Evolutionary conservation across 1,284 basidiomycete genomes (phyloP).

Genomic region (Paramarasmius palmivorus): DNA sequence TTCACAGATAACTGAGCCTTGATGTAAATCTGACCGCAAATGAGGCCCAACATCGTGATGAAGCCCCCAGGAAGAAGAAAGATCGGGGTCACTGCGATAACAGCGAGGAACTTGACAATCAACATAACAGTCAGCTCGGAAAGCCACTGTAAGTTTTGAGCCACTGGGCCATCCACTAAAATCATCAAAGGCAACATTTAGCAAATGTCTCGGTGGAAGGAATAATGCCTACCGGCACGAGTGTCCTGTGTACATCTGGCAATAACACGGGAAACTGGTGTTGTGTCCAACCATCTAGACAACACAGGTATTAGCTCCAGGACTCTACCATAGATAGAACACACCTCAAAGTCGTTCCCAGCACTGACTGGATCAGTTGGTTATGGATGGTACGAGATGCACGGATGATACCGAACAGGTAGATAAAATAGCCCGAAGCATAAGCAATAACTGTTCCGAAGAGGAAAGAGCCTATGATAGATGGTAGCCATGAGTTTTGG

Average conservation of each 20-base stretch:
- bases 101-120: slow-evolving; percentile 36
- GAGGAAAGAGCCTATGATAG: slow-evolving; percentile 4
- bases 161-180: slow-evolving; percentile 21
- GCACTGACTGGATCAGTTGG: slow-evolving; percentile 37
- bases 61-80: slow-evolving; percentile 33
- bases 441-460: slow-evolving; percentile 1
- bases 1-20: slow-evolving; percentile 64
- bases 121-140: slow-evolving; percentile 19
- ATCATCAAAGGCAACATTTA: neutral
- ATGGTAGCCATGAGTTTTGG: no score
- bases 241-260: slow-evolving; percentile 50
- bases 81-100: slow-evolving; percentile 42
- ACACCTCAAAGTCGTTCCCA: no score
- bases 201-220: neutral
- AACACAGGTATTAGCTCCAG: no score
- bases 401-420: slow-evolving; percentile 40
- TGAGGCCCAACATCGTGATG: slow-evolving; percentile 34
- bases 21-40: slow-evolving; percentile 41
- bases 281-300: slow-evolving; percentile 46
- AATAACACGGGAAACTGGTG: slow-evolving; percentile 48
- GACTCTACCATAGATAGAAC: no score
- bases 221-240: slow-evolving; percentile 20
- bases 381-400: slow-evolving; percentile 63
- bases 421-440: slow-evolving; percentile 12
- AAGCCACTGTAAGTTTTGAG: slow-evolving; percentile 14